These are phyloP conservation scores for Graphiopsis chlorocephala DNA, from an alignment of 2,329 filamentous ascomycete genomes.

Conservation along the genomic window DNA sequence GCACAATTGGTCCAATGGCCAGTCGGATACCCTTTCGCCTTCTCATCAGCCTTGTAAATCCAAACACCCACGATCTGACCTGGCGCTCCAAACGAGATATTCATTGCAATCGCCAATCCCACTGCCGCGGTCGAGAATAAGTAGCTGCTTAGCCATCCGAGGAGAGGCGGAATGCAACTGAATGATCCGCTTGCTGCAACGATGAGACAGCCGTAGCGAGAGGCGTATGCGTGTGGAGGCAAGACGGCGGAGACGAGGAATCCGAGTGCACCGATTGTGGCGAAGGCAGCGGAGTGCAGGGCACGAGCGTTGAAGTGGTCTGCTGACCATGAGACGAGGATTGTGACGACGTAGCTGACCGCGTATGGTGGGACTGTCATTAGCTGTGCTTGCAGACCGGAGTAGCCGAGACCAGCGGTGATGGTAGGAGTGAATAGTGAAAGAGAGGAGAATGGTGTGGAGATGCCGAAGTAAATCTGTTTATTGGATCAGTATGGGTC, in stretches of 20 bases:
- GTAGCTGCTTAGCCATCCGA: constrained; percentile 70
- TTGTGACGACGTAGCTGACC: constrained; percentile 48
- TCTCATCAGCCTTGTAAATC: constrained; percentile 68
- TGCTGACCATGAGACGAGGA: constrained; percentile 50
- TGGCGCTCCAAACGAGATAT: constrained; percentile 61
- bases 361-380: constrained; percentile 36
- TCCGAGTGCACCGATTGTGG: constrained; percentile 52
- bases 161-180: constrained; percentile 65
- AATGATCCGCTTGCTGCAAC: constrained; percentile 66
- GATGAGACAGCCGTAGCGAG: constrained; percentile 68
- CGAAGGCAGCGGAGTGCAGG: constrained; percentile 50
- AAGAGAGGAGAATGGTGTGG: constrained; percentile 28
- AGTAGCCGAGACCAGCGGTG: constrained; percentile 62
- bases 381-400: constrained; percentile 45
- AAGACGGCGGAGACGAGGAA: constrained; percentile 64
- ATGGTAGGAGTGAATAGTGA: constrained; percentile 42
- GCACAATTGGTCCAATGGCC: constrained; percentile 67
- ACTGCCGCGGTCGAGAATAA: constrained; percentile 63
- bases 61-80: constrained; percentile 72
- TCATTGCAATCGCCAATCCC: constrained; percentile 68
- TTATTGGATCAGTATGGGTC: not conserved
- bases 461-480: constrained; percentile 51
- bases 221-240: constrained; percentile 57
- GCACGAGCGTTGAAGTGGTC: constrained; percentile 61
- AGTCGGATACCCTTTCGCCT: constrained; percentile 61